Evolutionary conservation across 1,284 basidiomycete genomes (phyloP), one percentile per base, ranked within the genome.

Genomic region (Apiotrichum brassicae): DNA sequence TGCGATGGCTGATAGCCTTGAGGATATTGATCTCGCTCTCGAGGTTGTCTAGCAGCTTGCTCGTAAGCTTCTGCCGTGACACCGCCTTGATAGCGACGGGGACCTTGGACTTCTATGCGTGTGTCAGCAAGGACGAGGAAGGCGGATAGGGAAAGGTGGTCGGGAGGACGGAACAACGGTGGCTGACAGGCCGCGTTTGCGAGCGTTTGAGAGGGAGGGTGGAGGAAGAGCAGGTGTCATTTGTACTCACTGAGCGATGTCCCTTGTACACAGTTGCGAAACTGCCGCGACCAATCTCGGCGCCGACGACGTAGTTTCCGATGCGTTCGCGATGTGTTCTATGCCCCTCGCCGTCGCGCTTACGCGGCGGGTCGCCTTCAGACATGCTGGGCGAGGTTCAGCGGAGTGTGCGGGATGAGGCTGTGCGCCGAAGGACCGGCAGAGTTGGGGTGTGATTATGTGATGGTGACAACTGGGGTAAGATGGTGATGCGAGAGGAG

Each of bases 11-110:
- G 51, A 97, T 82, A 4, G 85, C 84, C 76, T 97, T 97, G 63
- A 98, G 82, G 59, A 99, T 97, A 58, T 89, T 85, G 59, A 98
- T 97, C 78, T 99, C 94, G 63, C 86, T 90, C 71, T 97, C 90
- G 25, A 98, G 81, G 67, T 97, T 98, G 73, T 97, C 93, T 51
- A 97, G 83, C 20, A 97, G 82, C 76, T 97, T 98, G 22, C 85
- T 78, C 22, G 86, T 92, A 28, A 98, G 82, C 62, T 86, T 91
- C 63, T 86, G 83, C 45, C 86, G 83, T 53, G 85, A 87, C 53
- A 99, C 91, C 4, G 90, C 88, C 79, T 99, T 99, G 77, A 98
- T 87, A 6, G 94, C 95, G 34, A 97, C 88, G 36, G 82, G 79
- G 24, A 80, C 75, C 59, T 81, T 79, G 16, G 84, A 84, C 65